Evolutionary conservation across 768 basidiomycete genomes (phyloP).

Genomic region (Lentinula aciculospora): DNA sequence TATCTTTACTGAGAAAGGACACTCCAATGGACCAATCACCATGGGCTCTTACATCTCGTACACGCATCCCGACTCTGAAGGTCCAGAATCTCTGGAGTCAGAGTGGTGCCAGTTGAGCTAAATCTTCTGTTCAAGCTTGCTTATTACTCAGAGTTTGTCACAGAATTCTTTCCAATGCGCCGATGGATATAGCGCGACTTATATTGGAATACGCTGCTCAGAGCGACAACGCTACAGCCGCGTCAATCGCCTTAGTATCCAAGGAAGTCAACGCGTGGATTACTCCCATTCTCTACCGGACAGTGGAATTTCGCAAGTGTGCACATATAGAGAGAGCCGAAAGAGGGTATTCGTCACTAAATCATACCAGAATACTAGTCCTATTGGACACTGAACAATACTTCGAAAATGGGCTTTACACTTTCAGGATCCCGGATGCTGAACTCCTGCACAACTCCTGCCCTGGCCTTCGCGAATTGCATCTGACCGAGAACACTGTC

Average conservation of each 20-base stretch:
- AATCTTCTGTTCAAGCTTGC: not conserved
- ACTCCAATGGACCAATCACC: not conserved
- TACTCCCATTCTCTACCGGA: slow-evolving; percentile 2
- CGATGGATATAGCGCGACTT: slow-evolving; percentile 1
- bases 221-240: not conserved
- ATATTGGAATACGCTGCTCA: slow-evolving; percentile 6
- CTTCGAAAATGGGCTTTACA: not conserved
- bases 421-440: not conserved
- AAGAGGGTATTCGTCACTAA: not conserved
- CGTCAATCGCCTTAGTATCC: not conserved
- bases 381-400: not conserved
- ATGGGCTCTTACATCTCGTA: slow-evolving; percentile 3
- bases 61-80: not conserved
- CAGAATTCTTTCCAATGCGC: slow-evolving; percentile 3
- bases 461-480: not conserved
- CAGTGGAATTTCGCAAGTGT: not conserved
- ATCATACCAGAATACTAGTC: not conserved
- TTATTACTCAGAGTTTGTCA: too few relatives aligned
- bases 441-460: not conserved
- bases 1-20: too few relatives aligned
- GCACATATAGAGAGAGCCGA: not conserved
- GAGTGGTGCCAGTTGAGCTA: slow-evolving; percentile 1
- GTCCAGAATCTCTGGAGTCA: not conserved
- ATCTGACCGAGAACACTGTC: not conserved
- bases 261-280: slow-evolving; percentile 1